Conservation (phyloP, 345 rosid species). For the Hibiscus trionum region DNA sequence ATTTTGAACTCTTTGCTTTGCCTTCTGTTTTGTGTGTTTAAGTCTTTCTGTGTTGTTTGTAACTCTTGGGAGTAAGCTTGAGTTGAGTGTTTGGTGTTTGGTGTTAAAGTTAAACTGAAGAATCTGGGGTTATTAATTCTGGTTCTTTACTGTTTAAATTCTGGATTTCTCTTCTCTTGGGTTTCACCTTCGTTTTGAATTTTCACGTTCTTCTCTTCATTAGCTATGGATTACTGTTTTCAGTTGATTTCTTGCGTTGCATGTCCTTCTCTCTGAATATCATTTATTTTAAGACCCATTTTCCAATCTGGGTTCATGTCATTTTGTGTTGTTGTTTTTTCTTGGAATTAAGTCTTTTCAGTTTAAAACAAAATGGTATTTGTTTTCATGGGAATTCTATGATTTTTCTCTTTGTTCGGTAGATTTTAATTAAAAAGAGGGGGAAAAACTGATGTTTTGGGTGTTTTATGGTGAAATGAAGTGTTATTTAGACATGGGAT, state of each 20-base stretch:
- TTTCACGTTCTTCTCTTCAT: background rate
- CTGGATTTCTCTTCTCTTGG: background rate
- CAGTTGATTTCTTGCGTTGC: background rate
- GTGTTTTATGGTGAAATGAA: background rate
- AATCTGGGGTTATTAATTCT: background rate
- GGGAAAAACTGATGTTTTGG: background rate
- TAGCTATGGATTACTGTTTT: background rate
- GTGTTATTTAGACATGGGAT: background rate
- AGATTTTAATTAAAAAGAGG: background rate
- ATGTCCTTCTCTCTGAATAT: background rate
- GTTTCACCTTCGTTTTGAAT: background rate
- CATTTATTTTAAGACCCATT: background rate
- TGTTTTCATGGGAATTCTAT: background rate
- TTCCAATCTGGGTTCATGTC: background rate
- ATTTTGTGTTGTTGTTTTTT: background rate
- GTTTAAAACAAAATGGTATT: background rate
- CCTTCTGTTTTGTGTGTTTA: background rate
- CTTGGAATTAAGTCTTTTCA: background rate
- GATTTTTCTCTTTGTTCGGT: slow-evolving; percentile 18
- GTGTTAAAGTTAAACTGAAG: background rate
- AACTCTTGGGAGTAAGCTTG: background rate
- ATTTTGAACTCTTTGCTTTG: background rate
- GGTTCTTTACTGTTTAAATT: background rate
- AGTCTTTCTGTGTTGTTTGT: background rate
- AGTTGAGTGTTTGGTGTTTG: background rate